Evolutionary conservation across 768 basidiomycete species (phyloP).

Genomic region (Mycena haematopus): DNA sequence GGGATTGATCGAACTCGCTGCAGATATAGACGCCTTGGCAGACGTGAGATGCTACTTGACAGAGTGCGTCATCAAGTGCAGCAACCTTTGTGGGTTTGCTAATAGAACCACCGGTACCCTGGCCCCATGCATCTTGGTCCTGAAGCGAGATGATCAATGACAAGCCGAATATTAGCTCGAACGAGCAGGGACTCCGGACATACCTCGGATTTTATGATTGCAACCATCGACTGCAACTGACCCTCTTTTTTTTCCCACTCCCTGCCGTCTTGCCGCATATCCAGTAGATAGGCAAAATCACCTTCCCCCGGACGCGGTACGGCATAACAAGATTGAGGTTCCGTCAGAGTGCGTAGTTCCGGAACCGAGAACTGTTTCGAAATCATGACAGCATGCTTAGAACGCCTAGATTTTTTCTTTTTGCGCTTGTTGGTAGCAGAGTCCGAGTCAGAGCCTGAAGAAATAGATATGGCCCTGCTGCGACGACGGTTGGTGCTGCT

Average conservation of each 20-base stretch:
- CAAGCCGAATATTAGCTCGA: no score
- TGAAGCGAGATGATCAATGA: no score
- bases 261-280: background rate
- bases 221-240: background rate
- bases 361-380: constrained; percentile 3
- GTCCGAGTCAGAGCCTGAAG: constrained; percentile 7
- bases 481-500: background rate
- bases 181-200: no score
- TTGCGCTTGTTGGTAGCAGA: background rate
- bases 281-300: constrained; percentile 1
- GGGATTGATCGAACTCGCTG: no score
- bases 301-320: constrained; percentile 11
- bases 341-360: constrained; percentile 1
- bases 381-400: background rate
- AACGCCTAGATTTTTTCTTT: background rate
- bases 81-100: no score
- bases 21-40: no score
- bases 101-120: no score
- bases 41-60: no score
- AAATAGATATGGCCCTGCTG: background rate
- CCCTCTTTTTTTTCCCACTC: constrained; percentile 5
- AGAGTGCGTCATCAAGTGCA: no score
- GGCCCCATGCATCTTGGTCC: no score
- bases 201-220: no score
- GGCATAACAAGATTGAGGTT: constrained; percentile 4